phyloP scores from a whole-genome alignment of 2,329 filamentous ascomycete genomes.

The Arthroderma sp. region DNA sequence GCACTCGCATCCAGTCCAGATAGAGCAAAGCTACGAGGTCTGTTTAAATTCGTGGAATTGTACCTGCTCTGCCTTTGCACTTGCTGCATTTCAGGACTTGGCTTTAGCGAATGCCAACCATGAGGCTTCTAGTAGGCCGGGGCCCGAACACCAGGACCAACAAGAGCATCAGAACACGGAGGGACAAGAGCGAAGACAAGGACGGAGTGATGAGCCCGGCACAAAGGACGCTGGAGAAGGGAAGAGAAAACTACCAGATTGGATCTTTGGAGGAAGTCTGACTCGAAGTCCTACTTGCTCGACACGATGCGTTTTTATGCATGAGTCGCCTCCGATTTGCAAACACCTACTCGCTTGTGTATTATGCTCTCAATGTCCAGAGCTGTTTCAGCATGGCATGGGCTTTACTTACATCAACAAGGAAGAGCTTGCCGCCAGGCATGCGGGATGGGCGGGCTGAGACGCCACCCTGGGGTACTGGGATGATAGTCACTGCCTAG shows the following conservation, averaged over 20 bases:
- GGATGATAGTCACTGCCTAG: too few species aligned
- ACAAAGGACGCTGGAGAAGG: not conserved
- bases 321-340: conserved; percentile 40
- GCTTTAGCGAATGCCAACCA: too few species aligned
- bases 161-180: not conserved
- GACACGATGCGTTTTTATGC: not conserved
- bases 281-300: not conserved
- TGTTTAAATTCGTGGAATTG: conserved; percentile 71
- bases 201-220: not conserved
- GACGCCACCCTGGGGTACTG: too few species aligned
- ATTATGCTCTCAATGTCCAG: conserved; percentile 52
- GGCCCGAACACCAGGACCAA: not conserved
- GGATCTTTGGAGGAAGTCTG: conserved; percentile 3
- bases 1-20: conserved; percentile 8
- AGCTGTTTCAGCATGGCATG: conserved; percentile 44
- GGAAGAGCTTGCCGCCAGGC: conserved; percentile 4
- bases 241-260: not conserved
- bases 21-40: conserved; percentile 50
- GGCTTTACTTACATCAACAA: conserved; percentile 31
- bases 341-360: conserved; percentile 84
- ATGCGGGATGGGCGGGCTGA: conserved; percentile 1
- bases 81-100: conserved; percentile 46
- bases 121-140: not conserved
- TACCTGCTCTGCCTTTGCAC: conserved; percentile 71
- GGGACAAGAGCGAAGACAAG: not conserved